A percentile compares a stretch with the other conserved stretches of the same genome.
Conservation (phyloP, 176 grass and related monocot genomes). For the Hsuehochloa calcarea region DNA sequence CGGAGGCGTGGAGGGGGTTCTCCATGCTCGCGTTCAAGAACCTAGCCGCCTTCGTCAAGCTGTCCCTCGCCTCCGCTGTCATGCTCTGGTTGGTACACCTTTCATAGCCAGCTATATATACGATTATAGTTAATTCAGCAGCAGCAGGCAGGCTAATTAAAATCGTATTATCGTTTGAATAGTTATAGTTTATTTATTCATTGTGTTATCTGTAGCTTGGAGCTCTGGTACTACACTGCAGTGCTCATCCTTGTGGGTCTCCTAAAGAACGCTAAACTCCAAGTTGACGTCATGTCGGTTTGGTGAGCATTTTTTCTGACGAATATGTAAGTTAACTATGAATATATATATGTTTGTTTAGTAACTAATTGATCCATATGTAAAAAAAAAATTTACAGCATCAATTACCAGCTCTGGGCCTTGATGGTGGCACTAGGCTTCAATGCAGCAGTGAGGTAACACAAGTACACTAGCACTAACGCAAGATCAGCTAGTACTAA, state of each 20-base stretch:
- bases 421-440: conserved; percentile 88
- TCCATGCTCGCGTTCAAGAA: conserved; percentile 43
- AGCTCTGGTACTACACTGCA: conserved; percentile 90
- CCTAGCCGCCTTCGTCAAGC: conserved; percentile 53
- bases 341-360: not conserved
- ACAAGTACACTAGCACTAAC: not conserved
- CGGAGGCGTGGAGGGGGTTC: conserved; percentile 53
- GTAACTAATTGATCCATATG: not conserved
- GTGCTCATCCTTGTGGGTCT: conserved; percentile 77
- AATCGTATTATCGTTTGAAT: not conserved
- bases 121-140: not conserved
- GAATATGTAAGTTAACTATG: not conserved
- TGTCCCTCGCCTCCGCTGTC: conserved; percentile 63
- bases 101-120: too few relatives aligned
- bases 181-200: too few relatives aligned
- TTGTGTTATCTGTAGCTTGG: conserved; percentile 48
- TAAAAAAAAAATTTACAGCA: conserved; percentile 44
- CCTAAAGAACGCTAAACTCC: conserved; percentile 59
- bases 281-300: conserved; percentile 82
- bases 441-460: conserved; percentile 82
- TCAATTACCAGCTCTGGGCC: conserved; percentile 91
- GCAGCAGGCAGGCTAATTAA: not conserved
- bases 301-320: conserved; percentile 41
- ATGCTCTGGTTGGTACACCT: conserved; percentile 50
- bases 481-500: not conserved